Evolutionary conservation across 768 basidiomycete genomes (phyloP), one percentile per base, ranked within the genome.

Genomic region (Podaxis sp.): DNA sequence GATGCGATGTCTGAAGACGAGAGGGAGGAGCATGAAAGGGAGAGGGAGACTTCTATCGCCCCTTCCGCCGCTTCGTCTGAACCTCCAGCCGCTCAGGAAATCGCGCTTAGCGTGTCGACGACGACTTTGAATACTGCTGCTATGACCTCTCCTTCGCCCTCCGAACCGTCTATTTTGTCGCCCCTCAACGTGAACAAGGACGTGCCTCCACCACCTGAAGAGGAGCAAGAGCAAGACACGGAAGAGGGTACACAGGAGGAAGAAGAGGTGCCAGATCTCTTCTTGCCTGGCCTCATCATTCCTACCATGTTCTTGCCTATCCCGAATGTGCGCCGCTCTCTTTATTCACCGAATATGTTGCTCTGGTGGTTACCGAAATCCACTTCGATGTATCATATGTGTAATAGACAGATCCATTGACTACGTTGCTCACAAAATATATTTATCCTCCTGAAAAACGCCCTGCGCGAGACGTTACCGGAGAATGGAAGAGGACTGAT

Each of bases 261-360:
- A 65, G 77, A 81, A 40, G 79, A 85, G 24, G 72, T 78, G 0
- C 87, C 84, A 2, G 83, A 85, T 52, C 69, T 90, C 22, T 87
- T 85, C 71, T 77, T 91, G 27, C 90, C 91, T 2, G 85, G 85
- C 40, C 83, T 93, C 40, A 79, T 87, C 38, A 73, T 84, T 29
- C 87, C 91, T 37, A 88, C 86, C 37, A 89, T 93, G 88, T 94
- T 94, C 72, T 76, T 93, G 52, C 92, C 92, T n/a, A 89, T 93
- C 47, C 92, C 93, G 55, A 92, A 92, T 78, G 92, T 94, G 82
- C 85, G 90, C 84, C 76, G 68, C 67, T 75, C 76, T 55, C 74
- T 83, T 65, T 46, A 55, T 56, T 82, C 80, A 51, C 77, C 73
- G 19, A 73, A 77, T 73, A 74, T 79, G 63, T 77, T 89, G 50